Percentiles rank a stretch among this genome's conserved stretches.
Evolutionary conservation across 1,284 basidiomycete genomes (phyloP).

Genomic region (Sutorius eximius): DNA sequence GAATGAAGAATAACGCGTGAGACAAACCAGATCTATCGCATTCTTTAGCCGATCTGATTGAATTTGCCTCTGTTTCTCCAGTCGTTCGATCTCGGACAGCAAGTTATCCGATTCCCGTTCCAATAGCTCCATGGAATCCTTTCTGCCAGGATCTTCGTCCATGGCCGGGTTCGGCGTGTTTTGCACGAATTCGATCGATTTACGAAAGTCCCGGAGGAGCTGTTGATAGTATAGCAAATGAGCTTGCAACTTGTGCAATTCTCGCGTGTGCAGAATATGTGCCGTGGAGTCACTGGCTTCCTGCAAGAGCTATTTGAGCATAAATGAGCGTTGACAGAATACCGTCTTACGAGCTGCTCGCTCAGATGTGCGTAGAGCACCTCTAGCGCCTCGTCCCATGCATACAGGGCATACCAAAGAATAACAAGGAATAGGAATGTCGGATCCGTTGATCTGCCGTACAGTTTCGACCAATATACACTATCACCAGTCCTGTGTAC

Average conservation of each 20-base stretch:
- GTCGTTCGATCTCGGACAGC: constrained; percentile 44
- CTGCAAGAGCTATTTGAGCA: constrained; percentile 26
- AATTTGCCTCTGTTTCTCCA: constrained; percentile 44
- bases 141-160: constrained; percentile 22
- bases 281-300: constrained; percentile 41
- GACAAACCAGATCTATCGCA: constrained; percentile 47
- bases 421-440: constrained; percentile 54
- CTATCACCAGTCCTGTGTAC: constrained; percentile 40
- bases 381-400: constrained; percentile 58
- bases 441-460: constrained; percentile 46
- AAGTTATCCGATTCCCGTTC: constrained; percentile 44
- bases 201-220: constrained; percentile 52
- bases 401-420: constrained; percentile 58
- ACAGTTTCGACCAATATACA: constrained; percentile 57
- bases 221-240: constrained; percentile 54
- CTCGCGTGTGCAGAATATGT: constrained; percentile 43
- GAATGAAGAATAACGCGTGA: not conserved
- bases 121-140: constrained; percentile 34
- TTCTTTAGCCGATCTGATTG: constrained; percentile 50
- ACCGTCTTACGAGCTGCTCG: constrained; percentile 37
- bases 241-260: constrained; percentile 54
- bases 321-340: not conserved
- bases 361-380: constrained; percentile 49
- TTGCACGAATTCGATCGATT: constrained; percentile 49
- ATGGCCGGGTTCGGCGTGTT: constrained; percentile 48